Percentiles rank a stretch among this genome's conserved stretches.
phyloP scores from a whole-genome alignment of 1,284 basidiomycete species.

The Rhodofomes roseus region DNA sequence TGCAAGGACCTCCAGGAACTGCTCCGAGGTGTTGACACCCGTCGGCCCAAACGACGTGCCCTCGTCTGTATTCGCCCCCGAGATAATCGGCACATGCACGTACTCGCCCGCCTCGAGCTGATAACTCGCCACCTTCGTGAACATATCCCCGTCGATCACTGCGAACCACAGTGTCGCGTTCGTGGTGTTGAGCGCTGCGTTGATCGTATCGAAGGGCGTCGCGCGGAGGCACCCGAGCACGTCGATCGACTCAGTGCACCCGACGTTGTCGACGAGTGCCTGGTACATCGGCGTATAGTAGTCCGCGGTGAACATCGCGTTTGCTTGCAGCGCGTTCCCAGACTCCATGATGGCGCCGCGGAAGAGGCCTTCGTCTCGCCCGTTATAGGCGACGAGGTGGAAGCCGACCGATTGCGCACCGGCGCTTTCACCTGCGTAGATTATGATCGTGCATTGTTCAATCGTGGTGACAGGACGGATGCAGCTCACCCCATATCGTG shows the following conservation, averaged over 20 bases:
- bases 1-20: neutral
- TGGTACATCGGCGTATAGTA: conserved; percentile 3
- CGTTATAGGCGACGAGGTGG: conserved; percentile 1
- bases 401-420: neutral
- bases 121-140: conserved; percentile 1
- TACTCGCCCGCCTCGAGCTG: conserved; percentile 3
- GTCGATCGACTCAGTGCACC: neutral
- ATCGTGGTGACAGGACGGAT: no score
- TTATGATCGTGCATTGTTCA: neutral
- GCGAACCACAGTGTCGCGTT: conserved; percentile 1
- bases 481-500: conserved; percentile 1
- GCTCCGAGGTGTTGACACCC: neutral
- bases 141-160: neutral
- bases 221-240: neutral
- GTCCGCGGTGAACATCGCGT: conserved; percentile 1
- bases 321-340: neutral
- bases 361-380: neutral
- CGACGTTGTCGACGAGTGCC: neutral
- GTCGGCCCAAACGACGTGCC: neutral
- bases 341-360: conserved; percentile 3
- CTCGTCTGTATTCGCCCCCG: neutral
- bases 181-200: neutral
- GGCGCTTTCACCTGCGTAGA: neutral
- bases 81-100: neutral
- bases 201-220: neutral